Percentiles rank a stretch among this genome's conserved stretches.
Evolutionary conservation across 2,329 filamentous ascomycete species (phyloP).

Genomic region (Pseudonectria buxi): DNA sequence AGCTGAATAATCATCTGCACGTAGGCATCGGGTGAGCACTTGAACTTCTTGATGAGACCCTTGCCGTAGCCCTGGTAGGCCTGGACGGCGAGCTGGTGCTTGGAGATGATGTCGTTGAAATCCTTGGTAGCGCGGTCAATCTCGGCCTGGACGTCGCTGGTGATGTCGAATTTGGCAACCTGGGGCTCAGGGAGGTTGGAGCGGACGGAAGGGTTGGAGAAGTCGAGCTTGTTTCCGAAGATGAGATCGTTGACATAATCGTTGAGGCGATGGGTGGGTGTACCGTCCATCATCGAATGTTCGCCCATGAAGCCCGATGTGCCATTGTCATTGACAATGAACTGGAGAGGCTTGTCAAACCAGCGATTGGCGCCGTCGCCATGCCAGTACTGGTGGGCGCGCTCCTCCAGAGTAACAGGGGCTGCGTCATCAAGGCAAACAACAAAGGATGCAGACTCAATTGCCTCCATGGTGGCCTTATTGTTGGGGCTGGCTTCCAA

Average conservation of each 20-base stretch:
- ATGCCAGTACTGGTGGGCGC: constrained; percentile 95
- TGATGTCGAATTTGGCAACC: constrained; percentile 71
- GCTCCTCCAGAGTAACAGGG: constrained; percentile 91
- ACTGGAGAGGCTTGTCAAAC: constrained; percentile 97
- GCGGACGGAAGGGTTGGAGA: constrained; percentile 69
- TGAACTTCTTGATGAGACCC: constrained; percentile 98
- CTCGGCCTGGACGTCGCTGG: constrained; percentile 64
- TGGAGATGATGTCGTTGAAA: constrained; percentile 73
- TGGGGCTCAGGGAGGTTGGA: constrained; percentile 78
- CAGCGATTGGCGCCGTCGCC: constrained; percentile 92
- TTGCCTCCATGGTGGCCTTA: constrained; percentile 66
- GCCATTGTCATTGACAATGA: constrained; percentile 97
- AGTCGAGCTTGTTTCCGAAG: constrained; percentile 89
- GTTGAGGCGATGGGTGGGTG: constrained; percentile 92
- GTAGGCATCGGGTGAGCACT: constrained; percentile 93
- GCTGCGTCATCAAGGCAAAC: constrained; percentile 89
- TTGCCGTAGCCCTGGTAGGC: constrained; percentile 98
- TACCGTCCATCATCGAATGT: constrained; percentile 99
- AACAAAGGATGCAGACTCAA: constrained; percentile 85
- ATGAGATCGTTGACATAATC: constrained; percentile 90
- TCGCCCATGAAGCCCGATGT: constrained; percentile 97
- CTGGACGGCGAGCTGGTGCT: constrained; percentile 89
- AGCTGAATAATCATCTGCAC: constrained; percentile 98
- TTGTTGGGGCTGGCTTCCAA: constrained; percentile 74
- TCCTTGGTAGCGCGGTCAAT: constrained; percentile 72